These are phyloP conservation scores for Lachancea quebecensis DNA, from an alignment of 805 yeast genomes.

Conservation along the genomic window DNA sequence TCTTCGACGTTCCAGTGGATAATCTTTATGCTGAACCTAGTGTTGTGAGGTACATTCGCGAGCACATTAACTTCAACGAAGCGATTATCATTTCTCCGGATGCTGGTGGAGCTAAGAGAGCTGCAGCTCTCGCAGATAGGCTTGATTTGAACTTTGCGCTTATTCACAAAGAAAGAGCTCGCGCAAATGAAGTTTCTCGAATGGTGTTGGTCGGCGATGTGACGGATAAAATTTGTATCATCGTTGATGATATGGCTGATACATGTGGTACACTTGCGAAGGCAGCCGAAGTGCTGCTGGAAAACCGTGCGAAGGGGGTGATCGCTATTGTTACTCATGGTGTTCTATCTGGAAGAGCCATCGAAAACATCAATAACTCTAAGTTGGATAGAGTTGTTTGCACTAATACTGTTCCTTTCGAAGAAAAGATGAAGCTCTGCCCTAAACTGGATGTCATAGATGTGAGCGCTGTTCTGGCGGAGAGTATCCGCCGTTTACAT, in stretches of 20 bases:
- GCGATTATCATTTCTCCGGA: constrained; percentile 91
- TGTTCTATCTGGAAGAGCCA: constrained; percentile 79
- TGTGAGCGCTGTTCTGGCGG: constrained; percentile 81
- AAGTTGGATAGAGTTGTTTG: constrained; percentile 71
- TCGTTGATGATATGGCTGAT: constrained; percentile 97
- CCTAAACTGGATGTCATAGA: constrained; percentile 75
- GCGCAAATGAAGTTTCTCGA: constrained; percentile 88
- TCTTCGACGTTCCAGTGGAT: constrained; percentile 91
- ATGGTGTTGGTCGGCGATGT: constrained; percentile 98
- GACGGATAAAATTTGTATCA: constrained; percentile 66
- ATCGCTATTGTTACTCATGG: constrained; percentile 96
- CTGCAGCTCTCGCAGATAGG: constrained; percentile 87
- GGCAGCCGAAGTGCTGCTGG: constrained; percentile 82
- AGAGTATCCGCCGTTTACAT: constrained; percentile 88
- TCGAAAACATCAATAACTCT: constrained; percentile 60
- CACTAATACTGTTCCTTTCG: constrained; percentile 88
- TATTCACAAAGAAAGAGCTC: constrained; percentile 92
- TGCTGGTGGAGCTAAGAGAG: constrained; percentile 98
- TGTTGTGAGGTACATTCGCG: constrained; percentile 73
- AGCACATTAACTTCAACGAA: constrained; percentile 46
- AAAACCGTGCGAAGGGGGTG: constrained; percentile 76
- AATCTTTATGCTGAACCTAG: constrained; percentile 93
- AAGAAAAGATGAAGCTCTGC: constrained; percentile 50
- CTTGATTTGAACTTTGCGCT: constrained; percentile 89
- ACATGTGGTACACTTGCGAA: constrained; percentile 95